phyloP scores from a whole-genome alignment of 257 asterid genomes.

The Plantago ovata region DNA sequence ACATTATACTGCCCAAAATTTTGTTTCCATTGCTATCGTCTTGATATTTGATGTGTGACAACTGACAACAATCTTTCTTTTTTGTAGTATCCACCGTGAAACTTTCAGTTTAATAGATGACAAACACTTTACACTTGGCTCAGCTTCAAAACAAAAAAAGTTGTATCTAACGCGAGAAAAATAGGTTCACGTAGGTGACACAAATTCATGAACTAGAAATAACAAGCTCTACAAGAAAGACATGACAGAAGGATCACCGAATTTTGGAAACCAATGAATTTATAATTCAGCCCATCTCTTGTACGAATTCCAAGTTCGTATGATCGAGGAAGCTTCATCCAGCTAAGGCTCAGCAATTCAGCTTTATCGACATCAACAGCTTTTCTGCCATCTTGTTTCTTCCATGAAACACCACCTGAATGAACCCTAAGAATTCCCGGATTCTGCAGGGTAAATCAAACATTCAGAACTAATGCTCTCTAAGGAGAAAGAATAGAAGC shows the following conservation, averaged over 20 bases:
- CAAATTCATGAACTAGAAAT: background rate
- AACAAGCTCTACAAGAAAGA: too few species aligned
- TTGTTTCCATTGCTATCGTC: too few species aligned
- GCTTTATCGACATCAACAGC: conserved; percentile 87
- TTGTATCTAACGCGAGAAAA: background rate
- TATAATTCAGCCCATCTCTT: conserved; percentile 81
- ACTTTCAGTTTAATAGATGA: too few species aligned
- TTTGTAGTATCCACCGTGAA: background rate
- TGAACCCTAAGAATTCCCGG: conserved; percentile 89
- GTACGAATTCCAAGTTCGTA: conserved; percentile 89
- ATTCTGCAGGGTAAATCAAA: conserved; percentile 43
- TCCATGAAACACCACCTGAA: conserved; percentile 82
- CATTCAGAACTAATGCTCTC: conserved; percentile 5
- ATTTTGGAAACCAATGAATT: conserved; percentile 91
- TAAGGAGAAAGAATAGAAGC: background rate
- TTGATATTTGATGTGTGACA: too few species aligned
- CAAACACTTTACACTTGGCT: conserved; percentile 3
- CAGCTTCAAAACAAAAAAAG: conserved; percentile 10
- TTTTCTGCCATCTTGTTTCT: conserved; percentile 95
- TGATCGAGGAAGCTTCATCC: conserved; percentile 94
- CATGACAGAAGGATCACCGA: conserved; percentile 40
- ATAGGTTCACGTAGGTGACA: background rate
- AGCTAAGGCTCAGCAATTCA: conserved; percentile 61
- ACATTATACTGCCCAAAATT: too few species aligned
- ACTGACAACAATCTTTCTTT: background rate